These are phyloP conservation scores for Didymella exigua DNA, from an alignment of 2,329 filamentous ascomycete genomes.

Conservation along the genomic window DNA sequence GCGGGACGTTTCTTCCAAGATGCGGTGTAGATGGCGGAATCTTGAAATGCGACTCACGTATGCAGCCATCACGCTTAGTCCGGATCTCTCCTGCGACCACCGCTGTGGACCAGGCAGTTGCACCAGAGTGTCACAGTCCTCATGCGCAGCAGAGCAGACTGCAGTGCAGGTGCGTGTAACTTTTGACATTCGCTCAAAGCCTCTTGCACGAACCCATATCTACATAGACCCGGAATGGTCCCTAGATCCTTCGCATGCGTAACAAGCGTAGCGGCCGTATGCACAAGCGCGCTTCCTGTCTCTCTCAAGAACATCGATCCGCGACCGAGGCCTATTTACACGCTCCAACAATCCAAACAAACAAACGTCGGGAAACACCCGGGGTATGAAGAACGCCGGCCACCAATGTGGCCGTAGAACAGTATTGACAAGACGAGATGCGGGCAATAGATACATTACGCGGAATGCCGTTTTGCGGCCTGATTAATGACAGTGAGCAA, in stretches of 20 bases:
- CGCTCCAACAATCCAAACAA: background rate
- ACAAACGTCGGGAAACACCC: constrained; percentile 6
- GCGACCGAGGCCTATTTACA: background rate
- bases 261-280: constrained; percentile 1
- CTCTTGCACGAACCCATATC: constrained; percentile 1
- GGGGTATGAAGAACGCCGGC: constrained; percentile 7
- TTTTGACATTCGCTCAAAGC: constrained; percentile 20
- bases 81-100: too few relatives aligned
- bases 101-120: too few relatives aligned
- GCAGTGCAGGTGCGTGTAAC: too few relatives aligned
- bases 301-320: background rate
- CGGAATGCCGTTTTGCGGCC: constrained; percentile 4
- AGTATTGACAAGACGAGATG: constrained; percentile 8
- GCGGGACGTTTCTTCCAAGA: too few relatives aligned
- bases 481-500: constrained; percentile 7
- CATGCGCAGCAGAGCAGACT: too few relatives aligned
- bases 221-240: constrained; percentile 1
- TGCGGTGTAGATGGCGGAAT: too few relatives aligned
- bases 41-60: too few relatives aligned
- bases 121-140: too few relatives aligned
- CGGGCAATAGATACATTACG: constrained; percentile 11
- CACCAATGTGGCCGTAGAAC: background rate
- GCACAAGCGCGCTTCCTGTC: background rate
- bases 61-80: too few relatives aligned
- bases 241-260: background rate